phyloP scores from a whole-genome alignment of 1,139 yeast genomes.

The Arxiozyma bovina region DNA sequence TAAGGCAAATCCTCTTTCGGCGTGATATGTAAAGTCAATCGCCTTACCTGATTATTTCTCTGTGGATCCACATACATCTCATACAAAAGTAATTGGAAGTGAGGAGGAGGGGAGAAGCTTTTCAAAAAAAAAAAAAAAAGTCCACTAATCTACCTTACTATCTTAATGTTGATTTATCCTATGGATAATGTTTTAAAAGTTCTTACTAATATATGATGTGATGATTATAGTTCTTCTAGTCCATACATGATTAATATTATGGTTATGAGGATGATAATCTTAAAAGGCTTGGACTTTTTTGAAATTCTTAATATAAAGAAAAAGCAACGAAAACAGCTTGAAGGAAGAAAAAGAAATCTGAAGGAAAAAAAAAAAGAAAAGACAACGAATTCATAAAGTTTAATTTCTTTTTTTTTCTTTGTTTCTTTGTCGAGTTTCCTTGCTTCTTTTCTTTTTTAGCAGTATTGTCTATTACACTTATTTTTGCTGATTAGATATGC shows the following conservation, averaged over 20 bases:
- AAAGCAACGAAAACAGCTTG: background rate
- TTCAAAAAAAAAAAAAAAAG: no score
- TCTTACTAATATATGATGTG: background rate
- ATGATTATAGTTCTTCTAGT: background rate
- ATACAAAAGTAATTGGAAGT: background rate
- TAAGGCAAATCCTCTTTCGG: constrained; percentile 4
- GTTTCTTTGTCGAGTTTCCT: background rate
- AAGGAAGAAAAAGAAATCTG: background rate
- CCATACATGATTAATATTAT: background rate
- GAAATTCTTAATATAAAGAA: no score
- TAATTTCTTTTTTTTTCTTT: background rate
- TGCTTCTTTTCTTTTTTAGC: no score
- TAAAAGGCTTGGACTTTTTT: background rate
- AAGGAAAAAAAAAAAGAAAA: background rate
- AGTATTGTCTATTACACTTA: no score
- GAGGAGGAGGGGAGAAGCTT: background rate
- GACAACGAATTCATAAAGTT: background rate
- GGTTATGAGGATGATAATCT: background rate
- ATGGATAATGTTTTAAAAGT: background rate
- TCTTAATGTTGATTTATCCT: no score
- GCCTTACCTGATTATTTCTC: constrained; percentile 18
- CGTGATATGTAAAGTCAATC: constrained; percentile 9
- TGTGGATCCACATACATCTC: constrained; percentile 23
- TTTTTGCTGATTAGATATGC: no score
- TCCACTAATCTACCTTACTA: background rate